phyloP scores from a whole-genome alignment of 1,284 basidiomycete species.

The Rhodotorula sp. region DNA sequence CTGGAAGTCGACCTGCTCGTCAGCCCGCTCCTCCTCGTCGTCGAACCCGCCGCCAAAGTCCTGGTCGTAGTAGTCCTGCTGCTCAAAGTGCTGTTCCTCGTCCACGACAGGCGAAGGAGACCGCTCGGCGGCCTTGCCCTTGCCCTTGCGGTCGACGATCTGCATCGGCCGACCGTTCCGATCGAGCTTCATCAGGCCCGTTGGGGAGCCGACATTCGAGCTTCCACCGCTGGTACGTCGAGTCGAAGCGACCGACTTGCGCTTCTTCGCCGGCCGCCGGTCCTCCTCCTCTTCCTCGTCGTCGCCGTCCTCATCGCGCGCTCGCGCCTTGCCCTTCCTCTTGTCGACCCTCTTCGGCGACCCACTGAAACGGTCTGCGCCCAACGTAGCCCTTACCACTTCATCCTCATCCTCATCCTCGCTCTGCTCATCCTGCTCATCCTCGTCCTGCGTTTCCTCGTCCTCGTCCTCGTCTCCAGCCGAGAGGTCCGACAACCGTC shows the following conservation, averaged over 20 bases:
- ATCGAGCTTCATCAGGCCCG: constrained; percentile 20
- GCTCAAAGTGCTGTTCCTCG: neutral
- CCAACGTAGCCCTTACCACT: constrained; percentile 6
- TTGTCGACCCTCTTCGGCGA: constrained; percentile 6
- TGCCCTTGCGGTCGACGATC: constrained; percentile 30
- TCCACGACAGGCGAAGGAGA: neutral
- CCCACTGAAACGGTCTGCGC: neutral
- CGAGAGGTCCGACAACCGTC: constrained; percentile 12
- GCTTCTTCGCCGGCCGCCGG: too few species aligned
- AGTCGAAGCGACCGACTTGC: neutral
- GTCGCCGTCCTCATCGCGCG: neutral
- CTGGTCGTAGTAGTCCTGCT: constrained; percentile 5
- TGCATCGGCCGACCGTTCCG: constrained; percentile 33
- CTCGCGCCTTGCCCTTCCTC: constrained; percentile 1
- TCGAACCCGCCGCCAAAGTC: constrained; percentile 15
- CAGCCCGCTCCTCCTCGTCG: constrained; percentile 48
- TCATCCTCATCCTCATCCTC: constrained; percentile 21
- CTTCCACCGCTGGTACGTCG: neutral
- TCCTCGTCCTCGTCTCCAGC: constrained; percentile 10
- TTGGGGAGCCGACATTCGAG: neutral
- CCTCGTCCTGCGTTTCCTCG: neutral
- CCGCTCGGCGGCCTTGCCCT: constrained; percentile 26
- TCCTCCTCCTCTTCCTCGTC: constrained; percentile 2
- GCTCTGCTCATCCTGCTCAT: neutral
- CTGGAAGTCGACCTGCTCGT: constrained; percentile 45